Base-by-base conservation (phyloP, 2,329 filamentous ascomycete genomes). In the Diaporthe eres region DNA sequence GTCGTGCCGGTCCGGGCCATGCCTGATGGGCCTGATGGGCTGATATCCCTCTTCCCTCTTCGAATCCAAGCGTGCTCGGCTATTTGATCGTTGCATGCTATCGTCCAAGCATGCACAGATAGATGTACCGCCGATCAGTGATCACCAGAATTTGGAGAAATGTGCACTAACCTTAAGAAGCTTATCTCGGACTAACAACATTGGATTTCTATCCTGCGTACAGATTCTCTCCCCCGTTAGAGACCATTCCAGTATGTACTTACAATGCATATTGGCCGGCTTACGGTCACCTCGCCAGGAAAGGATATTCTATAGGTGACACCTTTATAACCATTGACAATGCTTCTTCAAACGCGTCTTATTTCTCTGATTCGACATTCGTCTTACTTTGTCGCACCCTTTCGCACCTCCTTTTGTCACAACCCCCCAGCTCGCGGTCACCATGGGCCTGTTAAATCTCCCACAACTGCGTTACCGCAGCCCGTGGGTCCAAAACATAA, bases 401-500 rank as follows among this genome's bases (percentile, higher is more conserved):
- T 49, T 22, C 2, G 7, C 7, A 51, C 31, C 6, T 12, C 6
- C 8, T 25, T 28, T n/a, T 13, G 7, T 19, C 9, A 3, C 22
- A 28, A 19, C 0, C 22, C n/a, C 1, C 22, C 34, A 13, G 1
- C 9, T 13, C 37, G 9, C 8, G 19, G 4, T 28, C 47, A 55
- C 8, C n/a, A 70, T 70, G 65, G 34, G 34, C 22, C 4, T 70
- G 5, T 37, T 70, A 2, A 70, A 55, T 10, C 65, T 70, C n/a
- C 65, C 65, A 19, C 65, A 70, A 12, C 8, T 70, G 10, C 65
- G 65, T 1, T 70, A 55, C 6, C 65, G 65, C 15, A 70, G 65
- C n/a, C 65, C 65, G 1, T 55, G 65, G 65, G 49, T 55, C 8
- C 65, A 70, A 7, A 70, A 70, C 3, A 70, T 70, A 19, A 70